A percentile compares a stretch with the other conserved stretches of the same genome.
phyloP scores from a whole-genome alignment of 1,284 basidiomycete genomes.

The Cerioporus squamosus region DNA sequence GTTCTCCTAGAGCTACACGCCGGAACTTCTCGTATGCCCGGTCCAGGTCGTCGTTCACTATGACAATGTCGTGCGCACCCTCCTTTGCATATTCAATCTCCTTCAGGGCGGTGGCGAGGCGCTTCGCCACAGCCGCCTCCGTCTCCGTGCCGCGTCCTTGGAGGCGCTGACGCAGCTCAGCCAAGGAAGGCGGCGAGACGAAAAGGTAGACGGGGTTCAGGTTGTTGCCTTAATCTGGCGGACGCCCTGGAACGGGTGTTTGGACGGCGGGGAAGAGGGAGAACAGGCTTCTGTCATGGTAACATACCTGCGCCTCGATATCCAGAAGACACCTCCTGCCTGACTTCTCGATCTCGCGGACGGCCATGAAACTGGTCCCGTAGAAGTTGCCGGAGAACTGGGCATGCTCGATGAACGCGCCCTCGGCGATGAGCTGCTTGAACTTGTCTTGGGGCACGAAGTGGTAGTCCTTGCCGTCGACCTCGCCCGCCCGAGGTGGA shows the following conservation, averaged over 20 bases:
- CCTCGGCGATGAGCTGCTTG: conserved; percentile 59
- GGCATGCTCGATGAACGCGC: conserved; percentile 79
- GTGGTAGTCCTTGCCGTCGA: conserved; percentile 81
- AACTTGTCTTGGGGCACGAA: conserved; percentile 70
- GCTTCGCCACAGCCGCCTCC: conserved; percentile 72
- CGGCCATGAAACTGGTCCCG: conserved; percentile 85
- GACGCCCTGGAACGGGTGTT: conserved; percentile 68
- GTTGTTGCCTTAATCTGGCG: conserved; percentile 73
- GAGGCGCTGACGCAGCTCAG: conserved; percentile 71
- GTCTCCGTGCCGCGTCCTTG: conserved; percentile 87
- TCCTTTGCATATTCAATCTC: conserved; percentile 90
- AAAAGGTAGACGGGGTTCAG: conserved; percentile 92
- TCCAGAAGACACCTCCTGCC: conserved; percentile 90
- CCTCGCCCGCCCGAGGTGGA: conserved; percentile 82
- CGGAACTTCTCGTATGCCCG: conserved; percentile 78
- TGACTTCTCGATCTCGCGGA: conserved; percentile 55
- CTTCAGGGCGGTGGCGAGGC: conserved; percentile 79
- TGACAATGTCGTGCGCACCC: conserved; percentile 81
- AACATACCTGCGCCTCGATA: conserved; percentile 90
- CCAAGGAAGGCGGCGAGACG: conserved; percentile 86
- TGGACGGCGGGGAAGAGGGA: conserved; percentile 19
- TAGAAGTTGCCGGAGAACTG: conserved; percentile 94
- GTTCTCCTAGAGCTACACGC: conserved; percentile 72
- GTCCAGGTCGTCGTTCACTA: conserved; percentile 93
- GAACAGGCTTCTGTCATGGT: background rate